Evolutionary conservation across 148 eudicot genomes (phyloP).

Genomic region (Heliosperma pusillum): DNA sequence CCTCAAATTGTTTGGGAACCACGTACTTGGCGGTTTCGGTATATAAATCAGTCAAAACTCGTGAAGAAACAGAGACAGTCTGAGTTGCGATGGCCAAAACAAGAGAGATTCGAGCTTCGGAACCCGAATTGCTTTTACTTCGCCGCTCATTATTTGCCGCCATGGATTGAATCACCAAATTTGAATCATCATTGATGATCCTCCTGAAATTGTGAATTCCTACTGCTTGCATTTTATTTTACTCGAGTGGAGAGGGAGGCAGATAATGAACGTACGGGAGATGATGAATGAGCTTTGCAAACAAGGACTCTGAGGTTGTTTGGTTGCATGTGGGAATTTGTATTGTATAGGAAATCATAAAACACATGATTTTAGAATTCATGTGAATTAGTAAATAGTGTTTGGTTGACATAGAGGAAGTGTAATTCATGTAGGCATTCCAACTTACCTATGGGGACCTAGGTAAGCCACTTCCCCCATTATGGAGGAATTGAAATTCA

Average conservation of each 20-base stretch:
- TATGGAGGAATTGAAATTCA: too few relatives aligned
- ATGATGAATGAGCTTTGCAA: too few relatives aligned
- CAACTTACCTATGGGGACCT: too few relatives aligned
- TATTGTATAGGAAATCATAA: too few relatives aligned
- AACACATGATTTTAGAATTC: too few relatives aligned
- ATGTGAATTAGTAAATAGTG: too few relatives aligned
- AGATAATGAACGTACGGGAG: background rate
- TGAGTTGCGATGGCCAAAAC: slow-evolving; percentile 80
- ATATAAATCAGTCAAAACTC: slow-evolving; percentile 65
- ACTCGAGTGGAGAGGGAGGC: background rate
- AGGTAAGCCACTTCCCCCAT: too few relatives aligned
- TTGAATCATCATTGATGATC: background rate
- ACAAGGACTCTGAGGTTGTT: too few relatives aligned
- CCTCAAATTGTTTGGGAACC: slow-evolving; percentile 59
- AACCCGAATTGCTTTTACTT: slow-evolving; percentile 36
- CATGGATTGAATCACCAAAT: background rate
- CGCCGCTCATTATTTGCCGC: slow-evolving; percentile 7
- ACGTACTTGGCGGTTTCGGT: slow-evolving; percentile 64
- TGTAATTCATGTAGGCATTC: too few relatives aligned
- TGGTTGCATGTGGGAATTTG: too few relatives aligned
- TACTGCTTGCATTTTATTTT: background rate
- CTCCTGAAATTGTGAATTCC: background rate
- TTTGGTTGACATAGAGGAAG: too few relatives aligned
- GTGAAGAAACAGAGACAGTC: slow-evolving; percentile 64
- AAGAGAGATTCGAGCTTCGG: slow-evolving; percentile 78